phyloP scores from a whole-genome alignment of 1,139 yeast species.

The Taphrina sp. region DNA sequence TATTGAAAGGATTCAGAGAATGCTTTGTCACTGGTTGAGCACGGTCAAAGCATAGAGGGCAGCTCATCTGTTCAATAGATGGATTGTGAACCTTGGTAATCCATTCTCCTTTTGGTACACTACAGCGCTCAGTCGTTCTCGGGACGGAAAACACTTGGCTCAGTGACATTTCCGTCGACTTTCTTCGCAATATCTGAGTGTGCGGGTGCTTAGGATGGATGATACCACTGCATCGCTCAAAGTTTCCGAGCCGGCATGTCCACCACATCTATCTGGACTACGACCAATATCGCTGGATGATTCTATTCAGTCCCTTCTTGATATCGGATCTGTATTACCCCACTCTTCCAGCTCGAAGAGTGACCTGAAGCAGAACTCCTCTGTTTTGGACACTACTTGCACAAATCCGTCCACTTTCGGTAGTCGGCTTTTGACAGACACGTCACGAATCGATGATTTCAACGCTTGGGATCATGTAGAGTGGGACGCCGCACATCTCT shows the following conservation, averaged over 20 bases:
- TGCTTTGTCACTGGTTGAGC: no score
- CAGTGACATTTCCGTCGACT: no score
- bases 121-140: no score
- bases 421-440: slow-evolving; percentile 67
- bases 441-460: slow-evolving; percentile 78
- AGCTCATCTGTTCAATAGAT: no score
- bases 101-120: no score
- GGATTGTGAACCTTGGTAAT: no score
- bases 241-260: background rate
- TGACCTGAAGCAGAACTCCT: background rate
- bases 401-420: slow-evolving; percentile 55
- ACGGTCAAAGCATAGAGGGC: no score
- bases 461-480: slow-evolving; percentile 99
- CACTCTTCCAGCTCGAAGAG: background rate
- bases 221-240: no score
- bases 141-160: no score
- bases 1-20: no score
- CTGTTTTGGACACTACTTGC: background rate
- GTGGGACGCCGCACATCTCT: slow-evolving; percentile 89
- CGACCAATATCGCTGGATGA: background rate
- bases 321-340: background rate
- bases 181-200: no score
- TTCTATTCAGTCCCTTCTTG: background rate
- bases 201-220: no score
- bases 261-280: background rate